Percentiles rank a stretch among this genome's conserved stretches.
phyloP scores from a whole-genome alignment of 1,139 yeast species.

The Wickerhamiella pararugosa region DNA sequence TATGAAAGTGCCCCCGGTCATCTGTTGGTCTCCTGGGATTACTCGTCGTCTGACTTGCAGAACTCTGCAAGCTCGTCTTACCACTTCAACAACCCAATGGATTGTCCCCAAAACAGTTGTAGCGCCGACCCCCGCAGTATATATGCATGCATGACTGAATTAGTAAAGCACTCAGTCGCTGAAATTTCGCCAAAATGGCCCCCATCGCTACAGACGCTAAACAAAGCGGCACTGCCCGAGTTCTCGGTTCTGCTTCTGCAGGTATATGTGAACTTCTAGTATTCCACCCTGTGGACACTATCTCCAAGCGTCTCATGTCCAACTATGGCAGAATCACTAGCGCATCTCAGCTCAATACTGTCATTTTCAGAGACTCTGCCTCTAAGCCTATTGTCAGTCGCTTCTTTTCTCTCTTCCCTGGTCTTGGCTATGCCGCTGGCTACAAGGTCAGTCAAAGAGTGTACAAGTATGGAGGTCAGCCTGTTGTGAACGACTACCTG shows the following conservation, averaged over 20 bases:
- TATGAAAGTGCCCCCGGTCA: no score
- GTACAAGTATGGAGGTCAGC: slow-evolving; percentile 98
- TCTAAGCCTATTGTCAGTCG: slow-evolving; percentile 54
- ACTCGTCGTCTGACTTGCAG: no score
- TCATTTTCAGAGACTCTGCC: slow-evolving; percentile 77
- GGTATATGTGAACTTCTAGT: slow-evolving; percentile 94
- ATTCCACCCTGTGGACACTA: slow-evolving; percentile 97
- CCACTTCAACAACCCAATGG: no score
- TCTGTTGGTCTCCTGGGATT: no score
- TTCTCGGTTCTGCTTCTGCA: slow-evolving; percentile 93
- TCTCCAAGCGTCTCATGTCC: slow-evolving; percentile 94
- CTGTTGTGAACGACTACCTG: slow-evolving; percentile 89
- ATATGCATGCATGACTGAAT: not conserved
- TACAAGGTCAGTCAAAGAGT: slow-evolving; percentile 95
- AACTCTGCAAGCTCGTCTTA: no score
- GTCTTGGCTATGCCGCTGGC: slow-evolving; percentile 95
- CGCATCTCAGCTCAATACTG: slow-evolving; percentile 55
- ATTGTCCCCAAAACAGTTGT: no score
- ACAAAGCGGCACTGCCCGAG: slow-evolving; percentile 81
- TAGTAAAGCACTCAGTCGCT: not conserved
- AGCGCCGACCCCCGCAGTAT: no score
- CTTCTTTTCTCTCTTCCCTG: slow-evolving; percentile 81
- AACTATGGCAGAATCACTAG: slow-evolving; percentile 64
- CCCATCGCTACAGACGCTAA: slow-evolving; percentile 42
- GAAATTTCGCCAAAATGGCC: slow-evolving; percentile 7